Base-by-base conservation (phyloP, 2,329 filamentous ascomycete genomes). In the Colletotrichum sojae region DNA sequence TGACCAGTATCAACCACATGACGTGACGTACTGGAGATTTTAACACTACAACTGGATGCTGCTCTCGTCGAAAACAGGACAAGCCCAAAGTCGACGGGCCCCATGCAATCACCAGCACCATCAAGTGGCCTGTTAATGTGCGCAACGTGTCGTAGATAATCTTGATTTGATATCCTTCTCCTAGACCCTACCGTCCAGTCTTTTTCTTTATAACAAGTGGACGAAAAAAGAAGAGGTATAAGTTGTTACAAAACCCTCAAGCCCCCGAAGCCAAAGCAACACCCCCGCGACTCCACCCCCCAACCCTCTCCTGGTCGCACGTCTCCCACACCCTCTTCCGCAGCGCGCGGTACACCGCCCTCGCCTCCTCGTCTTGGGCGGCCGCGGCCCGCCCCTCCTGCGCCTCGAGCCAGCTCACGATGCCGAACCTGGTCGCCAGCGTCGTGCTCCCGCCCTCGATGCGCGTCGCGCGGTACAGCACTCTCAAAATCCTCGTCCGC, bases 381-480 rank as follows among this genome's bases (percentile, higher is more conserved):
- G 49, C 52, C 2, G 73, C 78, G 58, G 81, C 84, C 3, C 83
- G 79, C 4, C 84, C 85, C 43, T 87, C 78, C 73, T 89, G 88
- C 68, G 88, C 86, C 67, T 91, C 86, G 9, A 95, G 83, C 94
- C 94, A 97, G 72, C 88, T 91, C 61, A 95, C 78, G 20, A 92
- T 83, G 16, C 92, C 93, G 51, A 91, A 90, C 65, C 94, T 85
- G 1, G 94, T 97, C 45, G 94, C 86, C 53, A 97, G 83, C n/a
- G 92, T 95, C 5, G 91, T 93, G 78, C 92, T 94, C 1, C 93
- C 94, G 1, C 88, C 90, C 36, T 90, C 87, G 39, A 95, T 88
- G 53, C 85, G 86, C 0, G 89, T 90, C 3, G 91, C 90, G 48
- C 91, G 86, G 74, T 91, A 91, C 16, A 97, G 73, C 22, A 96